Evolutionary conservation across 2,329 filamentous ascomycete genomes (phyloP), one percentile per base, ranked within the genome.

Genomic region (Phaeoacremonium minimum): DNA sequence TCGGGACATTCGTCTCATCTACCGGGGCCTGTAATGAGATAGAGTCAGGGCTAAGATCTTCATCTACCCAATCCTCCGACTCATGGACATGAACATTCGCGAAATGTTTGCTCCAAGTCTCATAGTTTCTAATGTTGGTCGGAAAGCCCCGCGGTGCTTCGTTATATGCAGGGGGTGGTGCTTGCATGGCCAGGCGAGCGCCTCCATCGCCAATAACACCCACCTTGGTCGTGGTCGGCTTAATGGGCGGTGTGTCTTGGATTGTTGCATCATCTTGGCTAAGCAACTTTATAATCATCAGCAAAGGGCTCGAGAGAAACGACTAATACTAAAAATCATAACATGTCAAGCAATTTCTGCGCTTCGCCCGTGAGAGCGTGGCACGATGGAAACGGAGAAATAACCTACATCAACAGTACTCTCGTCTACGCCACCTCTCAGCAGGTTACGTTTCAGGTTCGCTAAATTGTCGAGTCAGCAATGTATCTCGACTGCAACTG

Each of bases 401-500:
- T 28, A 28, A 55, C 65, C 43, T 61, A 73, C 70, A 44, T 55
- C 58, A 42, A 78, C 60, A 14, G 66, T 66, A 14, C 63, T 59
- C 36, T 71, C 58, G 2, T 57, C 56, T 28, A 77, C 62, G 5
- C 74, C 75, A 17, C 68, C 70, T 40, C 54, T 55, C 32, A 69
- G 52, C 18, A 80, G 64, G 36, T 71, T 76, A n/a, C 58, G 61
- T 33, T 60, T 57, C 28, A 76, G 52, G 36, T 66, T 66, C n/a
- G 50, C 67, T 70, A 22, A 7, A 37, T 42, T 12, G 22, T n/a
- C 30, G 30, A 33, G 43, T 49, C 22, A 38, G 41, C 46, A 35
- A 48, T 16, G 12, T n/a, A n/a, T 26, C 9, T 26, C n/a, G 22
- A 9, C n/a, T n/a, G 32, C 33, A 20, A 2, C 4, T 15, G 13